Conservation (phyloP, 2,329 filamentous ascomycete genomes). For the Graphilbum fragrans region DNA sequence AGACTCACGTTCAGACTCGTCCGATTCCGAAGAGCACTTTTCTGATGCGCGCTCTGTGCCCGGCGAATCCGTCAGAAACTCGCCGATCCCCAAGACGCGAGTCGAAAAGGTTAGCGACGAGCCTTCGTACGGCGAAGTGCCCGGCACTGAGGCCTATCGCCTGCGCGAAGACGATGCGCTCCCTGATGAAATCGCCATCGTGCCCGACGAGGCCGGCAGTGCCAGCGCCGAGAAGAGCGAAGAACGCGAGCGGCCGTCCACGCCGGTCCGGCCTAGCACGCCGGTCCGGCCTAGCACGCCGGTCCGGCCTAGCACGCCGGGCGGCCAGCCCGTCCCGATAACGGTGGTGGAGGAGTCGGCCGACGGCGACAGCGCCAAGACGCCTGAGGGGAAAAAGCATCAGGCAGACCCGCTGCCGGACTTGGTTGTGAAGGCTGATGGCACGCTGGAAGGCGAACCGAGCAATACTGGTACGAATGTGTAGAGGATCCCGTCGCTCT, state of each 20-base stretch:
- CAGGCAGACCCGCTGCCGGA: conserved; percentile 42
- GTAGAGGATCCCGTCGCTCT: conserved; percentile 14
- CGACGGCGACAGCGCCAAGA: conserved; percentile 30
- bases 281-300: neutral
- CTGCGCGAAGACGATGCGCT: conserved; percentile 43
- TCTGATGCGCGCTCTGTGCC: conserved; percentile 49
- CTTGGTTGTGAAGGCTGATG: conserved; percentile 33
- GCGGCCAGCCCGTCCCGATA: conserved; percentile 31
- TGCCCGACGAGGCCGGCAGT: conserved; percentile 18
- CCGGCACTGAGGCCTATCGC: conserved; percentile 45
- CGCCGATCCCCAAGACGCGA: conserved; percentile 45
- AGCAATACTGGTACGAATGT: conserved; percentile 22
- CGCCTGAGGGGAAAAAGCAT: conserved; percentile 31
- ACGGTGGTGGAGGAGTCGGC: conserved; percentile 41
- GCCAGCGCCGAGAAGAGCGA: neutral
- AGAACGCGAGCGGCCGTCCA: neutral
- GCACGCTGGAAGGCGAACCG: conserved; percentile 21
- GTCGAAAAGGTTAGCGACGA: conserved; percentile 47
- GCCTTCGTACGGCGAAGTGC: conserved; percentile 48
- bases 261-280: neutral
- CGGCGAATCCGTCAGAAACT: conserved; percentile 27
- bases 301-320: conserved; percentile 16
- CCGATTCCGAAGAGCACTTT: conserved; percentile 59
- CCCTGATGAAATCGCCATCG: conserved; percentile 47
- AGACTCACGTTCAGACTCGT: conserved; percentile 28